phyloP scores from a whole-genome alignment of 805 yeast genomes.

The Ogataea thermomethanolica region DNA sequence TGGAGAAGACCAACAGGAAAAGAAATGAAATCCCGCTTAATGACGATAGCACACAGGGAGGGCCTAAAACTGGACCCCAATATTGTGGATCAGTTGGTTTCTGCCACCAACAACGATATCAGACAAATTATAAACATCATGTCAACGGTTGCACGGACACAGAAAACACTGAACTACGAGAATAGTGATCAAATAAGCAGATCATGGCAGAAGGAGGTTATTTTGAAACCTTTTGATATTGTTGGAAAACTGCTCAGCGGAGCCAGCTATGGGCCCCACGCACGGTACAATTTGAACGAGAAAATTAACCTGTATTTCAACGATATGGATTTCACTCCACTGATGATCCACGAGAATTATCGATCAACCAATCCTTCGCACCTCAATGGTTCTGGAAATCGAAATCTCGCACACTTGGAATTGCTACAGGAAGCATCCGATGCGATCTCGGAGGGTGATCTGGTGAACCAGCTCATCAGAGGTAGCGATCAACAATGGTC shows the following conservation, averaged over 20 bases:
- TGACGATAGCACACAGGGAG: slow-evolving; percentile 89
- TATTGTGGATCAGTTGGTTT: slow-evolving; percentile 78
- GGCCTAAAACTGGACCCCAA: slow-evolving; percentile 74
- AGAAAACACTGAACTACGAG: slow-evolving; percentile 56
- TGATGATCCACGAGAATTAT: slow-evolving; percentile 96
- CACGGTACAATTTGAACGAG: slow-evolving; percentile 63
- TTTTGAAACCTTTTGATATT: slow-evolving; percentile 90
- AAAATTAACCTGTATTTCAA: slow-evolving; percentile 87
- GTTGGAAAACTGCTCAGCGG: slow-evolving; percentile 63
- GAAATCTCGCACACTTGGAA: slow-evolving; percentile 52
- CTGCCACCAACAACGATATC: slow-evolving; percentile 84
- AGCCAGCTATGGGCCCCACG: slow-evolving; percentile 50
- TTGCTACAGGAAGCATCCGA: slow-evolving; percentile 78
- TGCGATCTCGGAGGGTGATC: slow-evolving; percentile 79
- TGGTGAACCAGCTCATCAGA: slow-evolving; percentile 77
- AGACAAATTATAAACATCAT: slow-evolving; percentile 89
- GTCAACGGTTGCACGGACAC: slow-evolving; percentile 78
- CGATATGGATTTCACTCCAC: slow-evolving; percentile 90
- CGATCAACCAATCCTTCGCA: slow-evolving; percentile 56
- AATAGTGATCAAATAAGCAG: slow-evolving; percentile 59
- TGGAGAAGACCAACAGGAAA: slow-evolving; percentile 86
- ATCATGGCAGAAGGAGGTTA: slow-evolving; percentile 87
- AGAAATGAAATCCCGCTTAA: slow-evolving; percentile 75
- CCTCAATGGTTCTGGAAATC: slow-evolving; percentile 22
- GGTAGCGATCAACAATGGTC: slow-evolving; percentile 95